Base-by-base conservation (phyloP, 2,329 filamentous ascomycete species). In the Microcyclosporella mali region DNA sequence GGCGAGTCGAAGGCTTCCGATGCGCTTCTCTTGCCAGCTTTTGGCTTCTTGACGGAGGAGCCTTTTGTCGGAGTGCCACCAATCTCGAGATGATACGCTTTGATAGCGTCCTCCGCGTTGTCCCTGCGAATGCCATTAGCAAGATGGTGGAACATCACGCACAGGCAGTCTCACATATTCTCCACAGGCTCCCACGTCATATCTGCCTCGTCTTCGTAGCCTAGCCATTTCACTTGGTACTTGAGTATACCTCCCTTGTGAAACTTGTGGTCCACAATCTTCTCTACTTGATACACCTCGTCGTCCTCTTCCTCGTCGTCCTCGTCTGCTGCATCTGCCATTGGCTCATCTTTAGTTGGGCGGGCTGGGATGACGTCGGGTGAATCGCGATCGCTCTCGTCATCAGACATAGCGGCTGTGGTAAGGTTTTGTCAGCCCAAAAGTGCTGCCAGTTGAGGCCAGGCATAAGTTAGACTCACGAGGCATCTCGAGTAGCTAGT, bases 151-250 rank as follows among this genome's bases (percentile, higher is more conserved):
- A 32, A 32, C 15, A 12, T 32, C 30, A 32, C 37, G 33, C 6
- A 15, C 6, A 17, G 7, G 17, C 9, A 25, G 12, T 46, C 73
- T 46, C 64, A 81, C 77, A 87, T 68, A 53, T 88, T 89, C 9
- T 79, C 78, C 55, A 86, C 81, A 0, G 84, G 81, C 60, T 92
- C 86, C 85, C 85, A 90, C 0, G 86, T 92, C 56, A 78, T 66
- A 52, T 92, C 86, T 0, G 69, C 63, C 48, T 81, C 79, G 48
- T 81, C 76, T 0, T 85, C 78, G 49, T 82, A 92, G 2, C 85
- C 85, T 51, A 85, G 78, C 86, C 86, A 92, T 57, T 90, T 88
- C 28, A 92, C 84, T 39, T 82, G 73, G 57, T 84, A 88, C 35
- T 73, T 72, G 9, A 25, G 21, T 0, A 81, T 56, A 3, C 62